Evolutionary conservation across 176 grass and related monocot species (phyloP), one percentile per base, ranked within the genome.

Genomic region (Oryza australiensis): DNA sequence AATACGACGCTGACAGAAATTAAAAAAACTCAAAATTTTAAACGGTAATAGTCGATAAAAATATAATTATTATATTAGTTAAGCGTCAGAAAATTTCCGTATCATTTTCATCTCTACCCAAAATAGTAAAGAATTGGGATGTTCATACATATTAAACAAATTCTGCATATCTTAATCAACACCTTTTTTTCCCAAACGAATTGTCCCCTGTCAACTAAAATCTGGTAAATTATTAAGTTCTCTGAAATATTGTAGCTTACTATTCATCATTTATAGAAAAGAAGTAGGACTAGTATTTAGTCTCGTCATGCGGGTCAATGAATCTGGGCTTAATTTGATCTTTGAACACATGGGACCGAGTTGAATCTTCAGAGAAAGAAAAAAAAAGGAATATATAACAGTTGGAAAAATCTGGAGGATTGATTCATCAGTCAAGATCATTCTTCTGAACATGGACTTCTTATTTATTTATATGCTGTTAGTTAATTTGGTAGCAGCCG

Each of bases 391-490:
- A 55, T 55, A 55, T 55, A 55, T 55, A 55, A 3, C 3, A 22
- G 26, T 72, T 55, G 26, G 28, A 73, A 46, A 49, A 13, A 45
- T 37, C 7, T 28, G 49, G 6, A 53, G 20, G 68, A 74, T 42
- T 4, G 1, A 49, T 74, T 79, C 23, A 35, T 22, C 37, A 20
- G 27, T 79, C 68, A 23, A 63, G 28, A 68, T 43, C 48, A 16
- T 67, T 84, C 73, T 64, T 76, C 48, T 65, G 55, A 87, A 77
- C 79, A 30, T 83, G 80, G 73, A 64, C 41, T 9, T 62, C 10
- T 55, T 37, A 7, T 8, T 37, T 8, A 35, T 37, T 55, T n/a
- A 20, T 55, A 55, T 55, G 12, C 3, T 37, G 35, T 37, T 37
- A 37, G 35, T 37, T 37, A 37, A 26, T 53, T 22, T 9, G 18